Evolutionary conservation across 768 basidiomycete species (phyloP).

Genomic region (Auriculariales sp.): DNA sequence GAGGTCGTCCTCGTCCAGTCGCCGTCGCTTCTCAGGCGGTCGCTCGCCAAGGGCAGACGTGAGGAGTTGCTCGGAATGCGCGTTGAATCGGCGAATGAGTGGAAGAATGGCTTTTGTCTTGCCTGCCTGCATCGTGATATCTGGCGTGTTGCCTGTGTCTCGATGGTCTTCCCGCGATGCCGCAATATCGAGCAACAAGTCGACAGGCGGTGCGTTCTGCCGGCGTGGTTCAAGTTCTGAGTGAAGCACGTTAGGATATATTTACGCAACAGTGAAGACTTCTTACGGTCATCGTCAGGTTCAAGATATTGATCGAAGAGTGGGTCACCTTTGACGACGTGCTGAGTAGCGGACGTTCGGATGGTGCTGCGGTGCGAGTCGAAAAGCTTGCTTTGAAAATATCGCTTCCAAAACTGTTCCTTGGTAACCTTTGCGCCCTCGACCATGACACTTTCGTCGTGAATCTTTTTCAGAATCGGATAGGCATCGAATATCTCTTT

Average conservation of each 20-base stretch:
- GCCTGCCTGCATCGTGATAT: slow-evolving; percentile 93
- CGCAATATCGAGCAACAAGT: slow-evolving; percentile 69
- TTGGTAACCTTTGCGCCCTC: slow-evolving; percentile 74
- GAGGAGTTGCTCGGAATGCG: slow-evolving; percentile 83
- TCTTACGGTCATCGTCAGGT: slow-evolving; percentile 81
- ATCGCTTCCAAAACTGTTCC: slow-evolving; percentile 90
- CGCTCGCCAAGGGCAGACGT: slow-evolving; percentile 59
- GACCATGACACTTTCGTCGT: slow-evolving; percentile 80
- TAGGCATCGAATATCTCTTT: slow-evolving; percentile 97
- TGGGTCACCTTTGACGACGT: slow-evolving; percentile 77
- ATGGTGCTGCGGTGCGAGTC: slow-evolving; percentile 90
- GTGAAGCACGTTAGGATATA: slow-evolving; percentile 1
- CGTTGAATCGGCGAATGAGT: slow-evolving; percentile 92
- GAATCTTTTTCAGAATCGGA: slow-evolving; percentile 85
- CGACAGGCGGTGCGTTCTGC: slow-evolving; percentile 47
- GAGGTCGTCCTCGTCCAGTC: slow-evolving; percentile 26
- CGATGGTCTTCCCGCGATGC: slow-evolving; percentile 87
- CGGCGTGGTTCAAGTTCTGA: slow-evolving; percentile 68
- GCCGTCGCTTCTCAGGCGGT: slow-evolving; percentile 44
- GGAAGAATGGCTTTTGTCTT: slow-evolving; percentile 78
- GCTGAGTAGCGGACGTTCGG: slow-evolving; percentile 68
- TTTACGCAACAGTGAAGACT: neutral
- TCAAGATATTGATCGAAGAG: slow-evolving; percentile 97
- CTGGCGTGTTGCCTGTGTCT: slow-evolving; percentile 82
- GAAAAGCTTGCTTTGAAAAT: slow-evolving; percentile 92